Percentiles rank a stretch among this genome's conserved stretches.
Conservation (phyloP, 345 rosid species). For the Acer saccharum region DNA sequence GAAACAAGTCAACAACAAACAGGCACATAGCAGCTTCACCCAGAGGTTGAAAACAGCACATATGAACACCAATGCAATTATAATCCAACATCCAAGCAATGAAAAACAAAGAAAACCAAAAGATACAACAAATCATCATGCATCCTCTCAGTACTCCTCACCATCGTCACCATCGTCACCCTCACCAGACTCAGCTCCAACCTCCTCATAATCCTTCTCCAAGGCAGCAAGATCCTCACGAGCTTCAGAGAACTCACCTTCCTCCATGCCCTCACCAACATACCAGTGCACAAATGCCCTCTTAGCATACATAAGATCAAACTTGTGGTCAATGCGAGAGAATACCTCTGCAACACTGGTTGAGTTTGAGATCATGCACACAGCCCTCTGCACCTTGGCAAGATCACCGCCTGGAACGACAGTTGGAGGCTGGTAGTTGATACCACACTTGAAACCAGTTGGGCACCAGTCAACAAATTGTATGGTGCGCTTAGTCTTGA, state of each 20-base stretch:
- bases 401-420: conserved; percentile 55
- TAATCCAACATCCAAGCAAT: conserved; percentile 4
- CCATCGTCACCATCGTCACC: conserved; percentile 50
- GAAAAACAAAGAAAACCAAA: not conserved
- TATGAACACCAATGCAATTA: not conserved
- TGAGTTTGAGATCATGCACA: conserved; percentile 53
- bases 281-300: conserved; percentile 60
- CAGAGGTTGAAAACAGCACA: conserved; percentile 1
- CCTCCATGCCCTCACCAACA: conserved; percentile 60
- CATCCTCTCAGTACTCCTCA: conserved; percentile 29
- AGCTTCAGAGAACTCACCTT: conserved; percentile 58
- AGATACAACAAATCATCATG: not conserved
- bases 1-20: not conserved
- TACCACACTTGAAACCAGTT: conserved; percentile 54
- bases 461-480: conserved; percentile 55
- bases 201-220: conserved; percentile 55
- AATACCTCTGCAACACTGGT: conserved; percentile 55
- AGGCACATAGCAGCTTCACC: not conserved
- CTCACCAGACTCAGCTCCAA: conserved; percentile 49
- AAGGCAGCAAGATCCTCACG: conserved; percentile 54
- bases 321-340: conserved; percentile 53
- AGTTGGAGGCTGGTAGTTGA: conserved; percentile 56
- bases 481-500: conserved; percentile 48
- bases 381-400: conserved; percentile 51
- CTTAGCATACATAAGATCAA: conserved; percentile 53